These are phyloP conservation scores for Capillidium heterosporum DNA, from an alignment of 371 early-diverging fungal species.

Conservation along the genomic window DNA sequence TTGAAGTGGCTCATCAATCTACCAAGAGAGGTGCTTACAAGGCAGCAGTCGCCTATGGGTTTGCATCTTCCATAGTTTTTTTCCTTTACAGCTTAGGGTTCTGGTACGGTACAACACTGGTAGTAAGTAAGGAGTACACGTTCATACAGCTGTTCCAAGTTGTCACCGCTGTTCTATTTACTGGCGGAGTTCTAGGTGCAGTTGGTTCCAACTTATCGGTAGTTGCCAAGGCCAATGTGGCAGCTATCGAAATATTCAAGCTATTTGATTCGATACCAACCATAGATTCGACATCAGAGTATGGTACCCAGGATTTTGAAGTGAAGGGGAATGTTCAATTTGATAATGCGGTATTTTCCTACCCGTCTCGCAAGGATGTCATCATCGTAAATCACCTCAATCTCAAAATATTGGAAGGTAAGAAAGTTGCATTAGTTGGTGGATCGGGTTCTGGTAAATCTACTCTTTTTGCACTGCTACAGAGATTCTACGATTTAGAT, in stretches of 20 bases:
- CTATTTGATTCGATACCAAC: conserved; percentile 32
- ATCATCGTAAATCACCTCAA: conserved; percentile 54
- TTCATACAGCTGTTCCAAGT: conserved; percentile 11
- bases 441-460: conserved; percentile 46
- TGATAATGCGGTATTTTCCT: conserved; percentile 46
- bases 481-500: conserved; percentile 8
- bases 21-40: conserved; percentile 31
- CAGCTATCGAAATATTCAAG: conserved; percentile 46
- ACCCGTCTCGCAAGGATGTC: conserved; percentile 66
- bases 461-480: conserved; percentile 30
- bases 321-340: conserved; percentile 34
- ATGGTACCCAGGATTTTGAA: conserved; percentile 19
- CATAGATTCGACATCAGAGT: conserved; percentile 26
- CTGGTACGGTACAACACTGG: conserved; percentile 26
- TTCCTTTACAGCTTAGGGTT: conserved; percentile 34
- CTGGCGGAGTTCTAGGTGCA: conserved; percentile 52
- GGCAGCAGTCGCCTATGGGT: conserved; percentile 34
- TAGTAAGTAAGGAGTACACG: conserved; percentile 5
- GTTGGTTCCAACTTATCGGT: conserved; percentile 31
- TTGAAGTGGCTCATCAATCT: conserved; percentile 37
- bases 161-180: conserved; percentile 47
- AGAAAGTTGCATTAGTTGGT: conserved; percentile 48
- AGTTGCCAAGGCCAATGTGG: conserved; percentile 53
- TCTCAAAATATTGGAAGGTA: conserved; percentile 36
- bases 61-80: conserved; percentile 34